These are phyloP conservation scores for Pneumocystis murina DNA, from an alignment of 1,139 yeast genomes.

Conservation along the genomic window DNA sequence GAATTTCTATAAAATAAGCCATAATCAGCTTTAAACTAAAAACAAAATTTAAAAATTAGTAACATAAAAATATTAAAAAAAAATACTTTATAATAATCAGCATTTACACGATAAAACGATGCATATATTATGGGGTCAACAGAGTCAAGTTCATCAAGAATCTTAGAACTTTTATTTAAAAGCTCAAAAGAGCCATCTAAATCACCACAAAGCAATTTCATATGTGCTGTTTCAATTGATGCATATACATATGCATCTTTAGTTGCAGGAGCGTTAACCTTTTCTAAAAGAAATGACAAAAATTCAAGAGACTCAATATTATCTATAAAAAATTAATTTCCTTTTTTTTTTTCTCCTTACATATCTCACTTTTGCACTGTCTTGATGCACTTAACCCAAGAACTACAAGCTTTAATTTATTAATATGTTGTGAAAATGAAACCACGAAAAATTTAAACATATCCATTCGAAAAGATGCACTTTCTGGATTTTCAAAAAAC, in stretches of 20 bases:
- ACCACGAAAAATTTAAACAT: constrained; percentile 59
- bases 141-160: constrained; percentile 46
- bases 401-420: constrained; percentile 63
- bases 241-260: constrained; percentile 47
- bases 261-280: constrained; percentile 32
- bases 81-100: constrained; percentile 48
- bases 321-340: background rate
- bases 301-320: constrained; percentile 42
- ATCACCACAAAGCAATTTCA: constrained; percentile 43
- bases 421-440: constrained; percentile 54
- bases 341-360: background rate
- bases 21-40: constrained; percentile 48
- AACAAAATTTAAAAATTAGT: background rate
- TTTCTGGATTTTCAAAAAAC: constrained; percentile 41
- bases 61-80: background rate
- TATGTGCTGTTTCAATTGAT: constrained; percentile 64
- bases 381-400: constrained; percentile 50
- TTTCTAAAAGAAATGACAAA: constrained; percentile 36
- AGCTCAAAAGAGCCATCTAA: constrained; percentile 51
- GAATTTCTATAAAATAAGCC: constrained; percentile 62
- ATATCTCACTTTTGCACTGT: constrained; percentile 26
- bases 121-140: constrained; percentile 62
- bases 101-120: constrained; percentile 66
- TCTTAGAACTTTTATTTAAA: constrained; percentile 45
- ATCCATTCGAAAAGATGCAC: constrained; percentile 43